Base-by-base conservation (phyloP, 2,329 filamentous ascomycete genomes). In the Cercospora berteroae region DNA sequence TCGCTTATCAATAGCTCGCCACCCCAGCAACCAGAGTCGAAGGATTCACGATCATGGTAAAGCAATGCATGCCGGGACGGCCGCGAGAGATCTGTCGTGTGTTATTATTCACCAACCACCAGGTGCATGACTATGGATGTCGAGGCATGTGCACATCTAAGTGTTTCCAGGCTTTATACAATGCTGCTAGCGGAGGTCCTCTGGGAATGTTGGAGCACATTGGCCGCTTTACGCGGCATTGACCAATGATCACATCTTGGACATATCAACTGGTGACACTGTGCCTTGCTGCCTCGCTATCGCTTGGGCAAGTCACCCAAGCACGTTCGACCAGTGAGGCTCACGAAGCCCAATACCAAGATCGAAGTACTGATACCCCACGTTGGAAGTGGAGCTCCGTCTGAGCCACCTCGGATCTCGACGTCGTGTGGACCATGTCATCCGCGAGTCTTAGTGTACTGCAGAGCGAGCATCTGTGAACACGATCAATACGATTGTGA, bases 371-470 rank as follows among this genome's bases (percentile, higher is more conserved):
- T n/a, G 23, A 60, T 44, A 33, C 57, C 57, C 57, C 57, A 25
- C 33, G 39, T 27, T n/a, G 31, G 8, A 42, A 25, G 39, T 23
- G 29, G 20, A 42, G 20, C 20, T 39, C 20, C n/a, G 20, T 18
- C 6, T 25, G 57, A 36, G 33, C 39, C 57, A 60, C 57, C 57
- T 60, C 57, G 57, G 57, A 42, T 42, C 57, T 60, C 57, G 57
- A 60, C 33, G 57, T 60, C 57, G 57, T 29, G 57, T 10, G 23
- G 29, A 27, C 33, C 18, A 60, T 60, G 57, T 60, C 33, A 25
- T 42, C 23, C 44, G 23, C 44, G 44, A 48, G 18, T 18, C 7
- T 23, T 23, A 48, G 20, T 48, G 44, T 48, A 48, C 9, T 52
- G 12, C 13, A 20, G 12, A 5, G 20, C 23, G n/a, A 13, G 23